Base-by-base conservation (phyloP, 164 flowering plant species). In the Vitis labrusca region DNA sequence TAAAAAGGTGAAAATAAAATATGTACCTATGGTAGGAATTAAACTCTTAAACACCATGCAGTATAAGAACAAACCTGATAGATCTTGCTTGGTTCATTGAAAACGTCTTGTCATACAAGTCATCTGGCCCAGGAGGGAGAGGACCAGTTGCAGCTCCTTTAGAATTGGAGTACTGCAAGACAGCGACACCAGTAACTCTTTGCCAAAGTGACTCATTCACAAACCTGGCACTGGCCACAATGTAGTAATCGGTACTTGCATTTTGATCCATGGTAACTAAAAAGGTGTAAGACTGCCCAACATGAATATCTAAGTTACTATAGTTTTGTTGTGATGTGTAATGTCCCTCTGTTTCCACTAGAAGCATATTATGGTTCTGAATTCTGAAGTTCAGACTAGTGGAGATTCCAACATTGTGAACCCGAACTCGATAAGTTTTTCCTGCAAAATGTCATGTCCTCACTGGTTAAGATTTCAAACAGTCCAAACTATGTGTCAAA, bases 171-270 rank as follows among this genome's bases (percentile, higher is more conserved):
- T 92, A 92, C 19, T 85, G 89, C 85, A 92, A 83, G 73, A 90
- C 74, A 27, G 88, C 94, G 55, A 90, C 93, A 62, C 94, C 94
- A 0, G 89, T 87, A 9, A 88, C 91, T 73, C 78, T 81, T 66
- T 82, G 76, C 94, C 92, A 91, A 23, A 76, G 64, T 19, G 94
- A 76, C 61, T 82, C 84, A 79, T 90, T 90, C 68, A 86, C 90
- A 74, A 87, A 88, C 77, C 93, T 82, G 30, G 94, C 82, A 82
- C 94, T 90, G 32, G 97, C 93, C 2, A 89, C 93, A 50, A 91
- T 86, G 69, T 90, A 89, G 74, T 89, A 91, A 61, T 88, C 94
- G 19, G 75, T 74, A 61, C 85, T 88, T 48, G 94, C 91, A 74
- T 91, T 85, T 77, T 89, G 92, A 78, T 91, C 92, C 89, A 80